Base-by-base conservation (phyloP, 192 early-diverging fungal genomes). In the Cladochytrium replicatum region DNA sequence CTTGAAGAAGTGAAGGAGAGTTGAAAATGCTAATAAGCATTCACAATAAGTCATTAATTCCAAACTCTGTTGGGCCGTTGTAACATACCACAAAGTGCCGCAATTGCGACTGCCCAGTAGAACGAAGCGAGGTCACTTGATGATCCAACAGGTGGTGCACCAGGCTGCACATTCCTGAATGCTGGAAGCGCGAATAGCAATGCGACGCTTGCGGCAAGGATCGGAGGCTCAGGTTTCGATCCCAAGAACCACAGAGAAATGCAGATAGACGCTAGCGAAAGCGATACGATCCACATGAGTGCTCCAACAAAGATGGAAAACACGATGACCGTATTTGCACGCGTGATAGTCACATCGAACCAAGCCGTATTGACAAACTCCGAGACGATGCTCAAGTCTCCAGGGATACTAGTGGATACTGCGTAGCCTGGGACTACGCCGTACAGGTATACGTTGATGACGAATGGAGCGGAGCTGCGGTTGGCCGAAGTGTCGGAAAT, bases 221-320 rank as follows among this genome's bases (percentile, higher is more conserved):
- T 61, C 29, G 59, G 59, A 11, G 59, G 59, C 43, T 61, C 59
- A 1, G 60, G 56, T 48, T 61, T 61, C 24, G 46, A 11, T 8
- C 41, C 55, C 22, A 42, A 29, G 48, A 61, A 46, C 45, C 56
- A 60, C 9, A 61, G 24, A 5, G 56, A 50, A 17, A 27, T 21
- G 27, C 56, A 22, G 4, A 61, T 17, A 17, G 24, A 50, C 15
- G 50, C 27, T 9, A 54, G 43, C 5, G 45, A 43, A 2, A 61
- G 31, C n/a, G 59, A 60, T 1, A 61, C 48, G 32, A 38, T 44
- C 59, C 59, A 61, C 54, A 61, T 58, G 41, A 30, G 50, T 8
- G 43, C 0, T 29, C 58, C 21, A 40, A 61, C 31, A 30, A 61
- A 46, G 11, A 61, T 43, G 0, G 55, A 49, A 41, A 57, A 61